Evolutionary conservation across 202 grass and related monocot genomes (phyloP), one percentile per base, ranked within the genome.

Genomic region (Bolboschoenoplectus hybrid): DNA sequence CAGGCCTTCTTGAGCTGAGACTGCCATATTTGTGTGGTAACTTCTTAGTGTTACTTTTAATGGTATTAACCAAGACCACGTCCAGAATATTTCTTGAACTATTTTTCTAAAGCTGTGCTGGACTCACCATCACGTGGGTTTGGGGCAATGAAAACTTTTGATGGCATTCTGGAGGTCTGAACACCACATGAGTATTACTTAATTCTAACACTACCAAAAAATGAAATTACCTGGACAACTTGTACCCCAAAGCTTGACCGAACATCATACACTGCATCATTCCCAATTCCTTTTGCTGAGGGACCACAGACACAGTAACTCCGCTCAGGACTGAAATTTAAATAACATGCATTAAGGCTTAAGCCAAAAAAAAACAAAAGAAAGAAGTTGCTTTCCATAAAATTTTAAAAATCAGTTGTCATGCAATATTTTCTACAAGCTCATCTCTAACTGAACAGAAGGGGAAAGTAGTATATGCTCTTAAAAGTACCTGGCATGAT

Each of bases 271-370:
- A 71, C 87, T 53, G 89, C 87, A 9, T 94, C 92, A 32, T 92
- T 96, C 82, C 89, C 92, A 63, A 90, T 83, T 80, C 89, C 97
- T 90, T 91, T 96, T 20, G 86, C 89, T 45, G 86, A 99, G 57
- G 97, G 97, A 63, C 97, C 97, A 68, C 86, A 91, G 14, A 99
- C 85, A 81, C 93, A 96, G 76, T 90, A 99, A 89, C 97, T 99
- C 91, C 91, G 87, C 86, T 96, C 91, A 84, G 97, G 97, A 35
- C 97, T 99, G 80, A 80, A 92, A 70, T 85, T 85, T 3, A 86
- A 56, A 84, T 74, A 76, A 89, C 81, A 90, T 9, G 64, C 9
- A 63, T 84, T 80, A 80, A 60, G 14, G 26, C 26, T 26, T 26
- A 26, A 26, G 26, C 26, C 34, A n/a, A 16, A 58, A 45, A 70